A percentile compares a stretch with the other conserved stretches of the same genome.
phyloP scores from a whole-genome alignment of 129 eudicot genomes.

The Chrysanthemum lavandulifolium region DNA sequence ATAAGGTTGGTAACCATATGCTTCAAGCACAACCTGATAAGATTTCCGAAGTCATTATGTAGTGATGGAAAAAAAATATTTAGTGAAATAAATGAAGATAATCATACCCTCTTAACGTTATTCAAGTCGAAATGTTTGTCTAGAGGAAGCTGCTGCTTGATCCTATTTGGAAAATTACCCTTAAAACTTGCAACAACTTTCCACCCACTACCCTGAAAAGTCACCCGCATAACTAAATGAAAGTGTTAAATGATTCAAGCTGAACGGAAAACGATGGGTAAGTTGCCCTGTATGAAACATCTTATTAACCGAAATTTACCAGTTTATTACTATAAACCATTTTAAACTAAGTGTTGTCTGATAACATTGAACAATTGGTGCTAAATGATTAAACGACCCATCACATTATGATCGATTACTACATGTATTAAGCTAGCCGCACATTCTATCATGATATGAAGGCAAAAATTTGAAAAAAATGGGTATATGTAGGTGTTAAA shows the following conservation, averaged over 20 bases:
- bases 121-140: constrained; percentile 92
- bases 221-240: not conserved
- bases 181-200: constrained; percentile 95
- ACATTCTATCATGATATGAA: not conserved
- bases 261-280: too few relatives aligned
- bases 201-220: constrained; percentile 85
- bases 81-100: not conserved
- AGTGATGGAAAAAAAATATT: not conserved
- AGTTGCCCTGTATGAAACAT: too few relatives aligned
- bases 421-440: not conserved
- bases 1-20: constrained; percentile 98
- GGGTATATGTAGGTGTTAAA: not conserved
- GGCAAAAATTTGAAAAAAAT: not conserved
- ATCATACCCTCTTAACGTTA: constrained; percentile 84
- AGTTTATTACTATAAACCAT: not conserved
- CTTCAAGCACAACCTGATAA: constrained; percentile 88
- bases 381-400: not conserved
- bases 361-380: not conserved
- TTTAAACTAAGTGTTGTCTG: not conserved
- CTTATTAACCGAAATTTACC: too few relatives aligned
- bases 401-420: not conserved
- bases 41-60: constrained; percentile 19
- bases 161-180: constrained; percentile 90
- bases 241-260: too few relatives aligned
- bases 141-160: constrained; percentile 95